Evolutionary conservation across 1,284 basidiomycete species (phyloP).

Genomic region (Microbotryum violaceum): DNA sequence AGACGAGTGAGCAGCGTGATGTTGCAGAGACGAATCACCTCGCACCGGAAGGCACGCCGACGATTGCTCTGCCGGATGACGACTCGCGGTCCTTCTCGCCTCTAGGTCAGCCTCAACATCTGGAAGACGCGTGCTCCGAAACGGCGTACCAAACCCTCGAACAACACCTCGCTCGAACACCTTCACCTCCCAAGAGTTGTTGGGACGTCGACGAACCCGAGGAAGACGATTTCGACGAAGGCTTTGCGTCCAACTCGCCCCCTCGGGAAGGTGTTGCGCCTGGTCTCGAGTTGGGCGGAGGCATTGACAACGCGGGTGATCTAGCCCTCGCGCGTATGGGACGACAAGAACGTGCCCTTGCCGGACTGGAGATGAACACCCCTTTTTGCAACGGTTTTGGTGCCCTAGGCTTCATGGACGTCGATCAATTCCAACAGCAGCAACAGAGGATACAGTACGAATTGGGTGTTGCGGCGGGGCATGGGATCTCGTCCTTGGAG

Average conservation of each 20-base stretch:
- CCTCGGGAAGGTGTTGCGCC: background rate
- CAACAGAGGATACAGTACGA: too few relatives aligned
- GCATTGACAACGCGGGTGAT: background rate
- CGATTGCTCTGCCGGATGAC: background rate
- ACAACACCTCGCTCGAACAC: background rate
- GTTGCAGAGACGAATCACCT: too few relatives aligned
- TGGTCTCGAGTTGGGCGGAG: background rate
- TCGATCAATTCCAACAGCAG: slow-evolving; percentile 7
- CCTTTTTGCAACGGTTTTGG: background rate
- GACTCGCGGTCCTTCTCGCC: background rate
- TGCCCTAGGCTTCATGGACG: slow-evolving; percentile 15
- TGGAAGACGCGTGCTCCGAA: background rate
- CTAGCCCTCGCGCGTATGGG: background rate
- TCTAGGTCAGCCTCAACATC: background rate
- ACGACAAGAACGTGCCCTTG: background rate
- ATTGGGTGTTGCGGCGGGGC: background rate
- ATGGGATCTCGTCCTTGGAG: background rate
- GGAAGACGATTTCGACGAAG: slow-evolving; percentile 8
- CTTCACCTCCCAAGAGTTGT: background rate
- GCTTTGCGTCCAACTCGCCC: slow-evolving; percentile 1
- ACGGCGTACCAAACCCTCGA: background rate
- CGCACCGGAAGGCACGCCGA: too few relatives aligned
- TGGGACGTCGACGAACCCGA: background rate
- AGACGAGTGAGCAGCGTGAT: background rate
- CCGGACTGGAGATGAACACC: too few relatives aligned